phyloP scores from a whole-genome alignment of 148 eudicot genomes.

The Nepenthes mirabilis region DNA sequence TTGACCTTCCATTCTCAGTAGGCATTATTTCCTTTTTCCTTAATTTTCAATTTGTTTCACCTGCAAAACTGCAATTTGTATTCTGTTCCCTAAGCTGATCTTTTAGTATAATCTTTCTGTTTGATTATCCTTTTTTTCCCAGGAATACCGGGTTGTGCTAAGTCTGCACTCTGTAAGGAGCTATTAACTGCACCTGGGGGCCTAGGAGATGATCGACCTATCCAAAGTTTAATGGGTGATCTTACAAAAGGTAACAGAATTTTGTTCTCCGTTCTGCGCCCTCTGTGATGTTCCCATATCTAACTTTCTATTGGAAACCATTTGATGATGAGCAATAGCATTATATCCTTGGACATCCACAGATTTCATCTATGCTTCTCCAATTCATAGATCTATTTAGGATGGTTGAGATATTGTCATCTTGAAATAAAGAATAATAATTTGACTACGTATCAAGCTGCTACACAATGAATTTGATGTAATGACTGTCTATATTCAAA shows the following conservation, averaged over 20 bases:
- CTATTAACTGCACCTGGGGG: constrained; percentile 39
- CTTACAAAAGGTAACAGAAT: constrained; percentile 54
- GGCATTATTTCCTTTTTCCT: too few species aligned
- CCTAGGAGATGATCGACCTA: constrained; percentile 70
- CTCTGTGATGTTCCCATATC: not conserved
- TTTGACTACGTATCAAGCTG: too few species aligned
- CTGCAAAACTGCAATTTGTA: too few species aligned
- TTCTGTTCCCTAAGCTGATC: not conserved
- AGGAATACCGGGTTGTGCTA: constrained; percentile 99
- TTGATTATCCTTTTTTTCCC: constrained; percentile 6
- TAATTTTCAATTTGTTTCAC: too few species aligned
- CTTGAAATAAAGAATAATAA: too few species aligned
- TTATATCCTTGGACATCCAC: not conserved
- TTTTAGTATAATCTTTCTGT: not conserved
- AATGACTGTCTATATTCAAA: too few species aligned
- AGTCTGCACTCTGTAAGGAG: constrained; percentile 91
- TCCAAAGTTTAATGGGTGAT: constrained; percentile 92
- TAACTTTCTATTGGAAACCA: not conserved
- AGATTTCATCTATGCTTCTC: too few species aligned
- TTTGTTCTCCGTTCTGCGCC: not conserved
- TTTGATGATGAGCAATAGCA: constrained; percentile 1
- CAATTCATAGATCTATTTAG: too few species aligned
- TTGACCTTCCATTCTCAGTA: too few species aligned
- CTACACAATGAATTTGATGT: too few species aligned
- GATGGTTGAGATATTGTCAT: too few species aligned